Evolutionary conservation across 2,329 filamentous ascomycete species (phyloP).

Genomic region (Alternaria tenuissima): DNA sequence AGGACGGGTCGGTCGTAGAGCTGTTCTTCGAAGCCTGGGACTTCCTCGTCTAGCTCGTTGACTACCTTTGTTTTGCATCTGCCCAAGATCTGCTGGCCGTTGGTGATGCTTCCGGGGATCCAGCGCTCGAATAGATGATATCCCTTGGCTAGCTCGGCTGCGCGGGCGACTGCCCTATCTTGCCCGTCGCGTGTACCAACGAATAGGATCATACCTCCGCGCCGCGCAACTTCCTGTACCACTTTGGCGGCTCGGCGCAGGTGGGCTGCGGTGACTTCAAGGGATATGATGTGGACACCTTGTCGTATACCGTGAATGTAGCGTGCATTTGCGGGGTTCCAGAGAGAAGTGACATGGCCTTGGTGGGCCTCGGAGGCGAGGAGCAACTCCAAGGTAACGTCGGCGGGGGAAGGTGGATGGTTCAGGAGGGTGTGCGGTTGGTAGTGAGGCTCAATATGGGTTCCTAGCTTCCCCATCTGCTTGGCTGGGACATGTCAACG

Average conservation of each 20-base stretch:
- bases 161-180: constrained; percentile 79
- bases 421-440: constrained; percentile 70
- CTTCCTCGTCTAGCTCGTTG: constrained; percentile 73
- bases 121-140: constrained; percentile 94
- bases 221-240: constrained; percentile 83
- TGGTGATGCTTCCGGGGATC: constrained; percentile 91
- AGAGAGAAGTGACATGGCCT: constrained; percentile 87
- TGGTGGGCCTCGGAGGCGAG: constrained; percentile 61
- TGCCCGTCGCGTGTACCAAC: constrained; percentile 87
- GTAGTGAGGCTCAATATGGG: constrained; percentile 62
- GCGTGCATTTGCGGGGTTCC: constrained; percentile 92
- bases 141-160: constrained; percentile 77
- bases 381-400: constrained; percentile 91
- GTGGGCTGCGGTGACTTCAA: constrained; percentile 88
- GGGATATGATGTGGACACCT: constrained; percentile 89
- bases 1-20: constrained; percentile 70
- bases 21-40: constrained; percentile 71
- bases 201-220: constrained; percentile 87
- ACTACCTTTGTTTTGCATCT: constrained; percentile 76
- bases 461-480: constrained; percentile 50
- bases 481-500: constrained; percentile 40
- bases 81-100: constrained; percentile 86
- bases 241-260: constrained; percentile 92
- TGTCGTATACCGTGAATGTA: constrained; percentile 93
- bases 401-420: constrained; percentile 77